Evolutionary conservation across 1,284 basidiomycete genomes (phyloP).

Genomic region (Irpex lacteus): DNA sequence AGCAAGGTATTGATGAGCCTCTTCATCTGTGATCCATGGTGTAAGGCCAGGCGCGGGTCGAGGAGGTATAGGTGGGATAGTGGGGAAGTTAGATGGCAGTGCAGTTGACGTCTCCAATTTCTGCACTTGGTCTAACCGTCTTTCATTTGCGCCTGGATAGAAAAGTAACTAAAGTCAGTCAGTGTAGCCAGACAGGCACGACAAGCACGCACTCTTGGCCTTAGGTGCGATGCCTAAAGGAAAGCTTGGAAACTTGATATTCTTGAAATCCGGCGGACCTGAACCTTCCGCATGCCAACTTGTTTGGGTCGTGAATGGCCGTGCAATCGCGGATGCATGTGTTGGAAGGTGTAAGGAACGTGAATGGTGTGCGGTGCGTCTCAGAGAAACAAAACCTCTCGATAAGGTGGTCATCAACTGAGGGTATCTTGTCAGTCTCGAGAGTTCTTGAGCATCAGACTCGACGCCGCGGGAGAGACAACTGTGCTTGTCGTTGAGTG

Average conservation of each 20-base stretch:
- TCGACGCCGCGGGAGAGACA: not conserved
- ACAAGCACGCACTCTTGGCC: not conserved
- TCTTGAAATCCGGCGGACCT: not conserved
- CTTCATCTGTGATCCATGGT: not conserved
- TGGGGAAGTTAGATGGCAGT: not conserved
- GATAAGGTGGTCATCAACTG: not conserved
- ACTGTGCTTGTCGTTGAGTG: not conserved
- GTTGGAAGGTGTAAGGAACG: not conserved
- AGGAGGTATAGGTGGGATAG: not conserved
- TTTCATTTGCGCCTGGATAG: not conserved
- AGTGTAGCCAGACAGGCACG: not conserved
- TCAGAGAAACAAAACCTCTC: conserved; percentile 1
- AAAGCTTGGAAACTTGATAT: not conserved
- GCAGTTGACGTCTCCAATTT: not conserved
- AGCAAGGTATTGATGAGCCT: not conserved
- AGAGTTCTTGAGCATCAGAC: not conserved
- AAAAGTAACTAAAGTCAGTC: not conserved
- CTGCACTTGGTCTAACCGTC: not conserved
- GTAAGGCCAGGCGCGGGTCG: not conserved
- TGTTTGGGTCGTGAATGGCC: not conserved
- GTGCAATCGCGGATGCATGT: not conserved
- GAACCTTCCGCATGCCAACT: not conserved
- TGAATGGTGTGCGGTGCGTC: not conserved
- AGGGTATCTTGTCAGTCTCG: not conserved
- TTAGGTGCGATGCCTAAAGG: not conserved